These are phyloP conservation scores for Tulasnella sp. DNA, from an alignment of 768 basidiomycete genomes.

Conservation along the genomic window DNA sequence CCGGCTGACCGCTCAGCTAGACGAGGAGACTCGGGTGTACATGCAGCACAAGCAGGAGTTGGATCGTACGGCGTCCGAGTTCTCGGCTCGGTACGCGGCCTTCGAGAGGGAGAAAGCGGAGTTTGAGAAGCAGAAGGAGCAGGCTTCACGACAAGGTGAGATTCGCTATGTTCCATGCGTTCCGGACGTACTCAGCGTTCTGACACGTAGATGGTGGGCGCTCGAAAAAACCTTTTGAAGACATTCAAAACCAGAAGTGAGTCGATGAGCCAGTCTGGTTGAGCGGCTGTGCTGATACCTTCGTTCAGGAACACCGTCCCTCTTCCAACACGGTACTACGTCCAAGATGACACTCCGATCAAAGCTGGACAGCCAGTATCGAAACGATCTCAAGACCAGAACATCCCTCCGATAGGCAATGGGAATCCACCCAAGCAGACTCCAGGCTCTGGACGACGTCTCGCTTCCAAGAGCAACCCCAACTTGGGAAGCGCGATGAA, in stretches of 20 bases:
- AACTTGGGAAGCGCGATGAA: constrained; percentile 32
- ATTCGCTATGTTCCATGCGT: background rate
- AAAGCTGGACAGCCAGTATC: constrained; percentile 1
- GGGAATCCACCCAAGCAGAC: background rate
- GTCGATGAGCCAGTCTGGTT: background rate
- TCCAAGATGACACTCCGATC: constrained; percentile 11
- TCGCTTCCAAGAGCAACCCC: constrained; percentile 16
- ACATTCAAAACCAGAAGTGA: constrained; percentile 31
- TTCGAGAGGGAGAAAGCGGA: constrained; percentile 15
- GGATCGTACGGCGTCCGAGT: background rate
- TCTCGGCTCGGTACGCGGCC: background rate
- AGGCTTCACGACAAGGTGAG: background rate
- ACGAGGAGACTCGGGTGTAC: constrained; percentile 4
- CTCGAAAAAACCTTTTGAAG: constrained; percentile 52
- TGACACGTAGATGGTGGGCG: background rate
- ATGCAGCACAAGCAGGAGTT: constrained; percentile 3
- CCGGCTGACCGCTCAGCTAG: background rate
- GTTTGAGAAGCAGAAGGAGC: constrained; percentile 12
- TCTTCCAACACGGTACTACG: constrained; percentile 8
- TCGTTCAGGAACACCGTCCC: constrained; percentile 14
- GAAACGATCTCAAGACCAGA: constrained; percentile 11
- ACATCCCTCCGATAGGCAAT: constrained; percentile 1
- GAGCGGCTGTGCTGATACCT: background rate
- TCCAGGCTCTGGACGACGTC: background rate
- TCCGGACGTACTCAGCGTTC: background rate